Evolutionary conservation across 179 eudicot genomes (phyloP), one percentile per base, ranked within the genome.

Genomic region (Beta macrorhiza): DNA sequence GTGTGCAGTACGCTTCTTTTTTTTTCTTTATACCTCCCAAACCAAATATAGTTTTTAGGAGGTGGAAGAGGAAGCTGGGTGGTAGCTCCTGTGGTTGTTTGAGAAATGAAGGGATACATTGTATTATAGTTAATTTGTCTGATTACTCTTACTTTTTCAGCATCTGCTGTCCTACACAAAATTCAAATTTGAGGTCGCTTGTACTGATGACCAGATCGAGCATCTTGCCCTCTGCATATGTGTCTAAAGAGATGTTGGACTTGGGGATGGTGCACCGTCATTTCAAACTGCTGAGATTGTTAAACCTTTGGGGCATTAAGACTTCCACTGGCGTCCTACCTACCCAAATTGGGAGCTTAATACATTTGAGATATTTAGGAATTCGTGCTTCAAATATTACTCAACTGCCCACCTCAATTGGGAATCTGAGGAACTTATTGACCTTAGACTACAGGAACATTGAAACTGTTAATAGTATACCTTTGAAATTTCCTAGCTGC

Each of bases 361-460:
- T 91, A 71, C 89, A 85, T 80, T 79, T 92, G 72, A 85, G 91
- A 85, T 87, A 91, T 67, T 83, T 91, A 15, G 89, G 87, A 69
- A 59, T 90, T 72, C 88, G 84, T 22, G 67, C 52, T 14, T 84
- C 93, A 51, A 87, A 79, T 76, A 82, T 91, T 25, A 53, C 20
- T 25, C 42, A 67, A 68, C 83, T 92, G 42, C 92, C 97, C 0
- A 75, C 58, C 49, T 85, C 93, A 1, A 82, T 92, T 29, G 90
- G 87, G 56, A 80, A 77, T 57, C 80, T 91, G 67, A 83, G 77
- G 61, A 89, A 87, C 82, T 79, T 92, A 25, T 85, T 82, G 14
- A 87, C 89, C 67, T 77, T 87, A 63, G 89, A 87, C 62, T 87
- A 80, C 63, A 80, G 87, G 81, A 67, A 78, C 32, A 52, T 79